Conservation (phyloP, 192 early-diverging fungal species). For the Entomortierella beljakovae region DNA sequence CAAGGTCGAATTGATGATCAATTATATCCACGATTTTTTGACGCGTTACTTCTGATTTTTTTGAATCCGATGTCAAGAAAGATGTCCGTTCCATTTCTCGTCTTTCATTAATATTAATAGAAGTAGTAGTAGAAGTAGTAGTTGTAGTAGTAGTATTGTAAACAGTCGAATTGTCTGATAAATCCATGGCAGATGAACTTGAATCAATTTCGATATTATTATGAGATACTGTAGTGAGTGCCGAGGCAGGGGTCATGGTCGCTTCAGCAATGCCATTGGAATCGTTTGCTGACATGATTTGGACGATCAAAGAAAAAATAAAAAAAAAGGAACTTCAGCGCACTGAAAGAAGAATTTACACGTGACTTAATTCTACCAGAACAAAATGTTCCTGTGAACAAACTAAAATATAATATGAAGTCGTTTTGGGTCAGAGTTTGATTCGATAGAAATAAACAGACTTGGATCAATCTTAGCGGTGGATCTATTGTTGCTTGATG, state of each 20-base stretch:
- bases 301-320: no score
- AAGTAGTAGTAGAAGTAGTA: no score
- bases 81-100: neutral
- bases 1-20: slow-evolving; percentile 82
- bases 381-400: no score
- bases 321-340: no score
- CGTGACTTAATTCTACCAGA: no score
- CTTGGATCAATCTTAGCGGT: no score
- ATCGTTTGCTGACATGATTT: neutral
- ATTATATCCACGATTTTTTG: slow-evolving; percentile 67
- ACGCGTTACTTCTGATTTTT: slow-evolving; percentile 26
- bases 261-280: neutral
- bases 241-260: slow-evolving; percentile 3
- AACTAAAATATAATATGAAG: no score
- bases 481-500: no score
- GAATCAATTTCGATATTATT: neutral
- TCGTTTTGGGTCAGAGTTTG: no score
- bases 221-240: neutral
- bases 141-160: neutral
- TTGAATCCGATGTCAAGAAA: neutral
- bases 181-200: neutral
- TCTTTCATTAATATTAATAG: no score
- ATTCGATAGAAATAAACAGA: no score
- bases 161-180: neutral
- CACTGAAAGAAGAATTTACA: no score